Conservation (phyloP, 768 basidiomycete genomes). For the Boletus insuetus region DNA sequence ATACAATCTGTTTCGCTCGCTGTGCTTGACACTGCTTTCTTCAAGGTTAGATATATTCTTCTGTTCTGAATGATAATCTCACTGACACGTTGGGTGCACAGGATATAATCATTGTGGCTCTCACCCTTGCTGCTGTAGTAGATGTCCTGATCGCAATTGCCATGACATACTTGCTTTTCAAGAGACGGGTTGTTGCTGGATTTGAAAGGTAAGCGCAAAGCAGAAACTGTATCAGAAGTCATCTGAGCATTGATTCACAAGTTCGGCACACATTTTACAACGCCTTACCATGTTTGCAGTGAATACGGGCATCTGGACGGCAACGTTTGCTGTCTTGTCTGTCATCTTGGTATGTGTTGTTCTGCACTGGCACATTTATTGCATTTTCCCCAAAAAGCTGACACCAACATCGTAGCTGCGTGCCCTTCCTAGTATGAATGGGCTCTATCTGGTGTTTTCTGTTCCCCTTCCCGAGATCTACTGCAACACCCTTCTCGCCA, state of each 20-base stretch:
- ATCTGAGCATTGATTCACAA: neutral
- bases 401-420: neutral
- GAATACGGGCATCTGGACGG: slow-evolving; percentile 43
- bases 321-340: slow-evolving; percentile 34
- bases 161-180: slow-evolving; percentile 4
- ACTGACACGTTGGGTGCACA: neutral
- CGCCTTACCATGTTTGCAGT: slow-evolving; percentile 11
- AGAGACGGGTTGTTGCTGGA: neutral
- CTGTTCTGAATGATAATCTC: no score
- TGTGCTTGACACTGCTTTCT: no score
- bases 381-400: no score
- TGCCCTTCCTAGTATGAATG: neutral
- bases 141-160: slow-evolving; percentile 9
- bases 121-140: neutral
- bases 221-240: neutral
- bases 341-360: slow-evolving; percentile 6
- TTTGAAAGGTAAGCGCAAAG: neutral
- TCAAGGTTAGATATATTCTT: neutral
- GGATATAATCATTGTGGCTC: neutral
- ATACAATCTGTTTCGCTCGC: neutral
- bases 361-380: no score
- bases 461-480: slow-evolving; percentile 13
- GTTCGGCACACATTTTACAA: slow-evolving; percentile 3
- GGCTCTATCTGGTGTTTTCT: neutral
- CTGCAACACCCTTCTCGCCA: neutral